Evolutionary conservation across 495 filamentous ascomycete species (phyloP).

Genomic region (Aspergillus conjunctus): DNA sequence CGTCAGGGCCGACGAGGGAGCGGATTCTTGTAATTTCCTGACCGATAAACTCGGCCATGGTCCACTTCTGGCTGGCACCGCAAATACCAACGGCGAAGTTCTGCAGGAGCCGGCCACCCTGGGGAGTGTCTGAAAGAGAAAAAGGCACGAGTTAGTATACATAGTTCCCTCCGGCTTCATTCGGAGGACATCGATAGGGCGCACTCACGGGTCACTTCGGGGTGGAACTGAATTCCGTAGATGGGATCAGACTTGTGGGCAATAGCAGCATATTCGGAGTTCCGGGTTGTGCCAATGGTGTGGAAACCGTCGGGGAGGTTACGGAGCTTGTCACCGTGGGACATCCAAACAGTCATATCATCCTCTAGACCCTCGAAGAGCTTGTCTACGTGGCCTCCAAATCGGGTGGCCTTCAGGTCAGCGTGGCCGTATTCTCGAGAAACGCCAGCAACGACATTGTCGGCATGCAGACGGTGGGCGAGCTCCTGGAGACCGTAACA

Average conservation of each 20-base stretch:
- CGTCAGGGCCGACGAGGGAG: slow-evolving; percentile 72
- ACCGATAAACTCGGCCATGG: slow-evolving; percentile 77
- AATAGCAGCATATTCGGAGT: slow-evolving; percentile 80
- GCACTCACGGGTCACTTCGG: slow-evolving; percentile 63
- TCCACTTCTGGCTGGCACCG: slow-evolving; percentile 72
- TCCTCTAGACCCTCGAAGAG: slow-evolving; percentile 73
- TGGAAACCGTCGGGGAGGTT: slow-evolving; percentile 70
- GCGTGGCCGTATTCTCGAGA: slow-evolving; percentile 75
- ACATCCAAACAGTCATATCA: slow-evolving; percentile 78
- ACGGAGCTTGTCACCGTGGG: slow-evolving; percentile 80
- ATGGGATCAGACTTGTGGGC: slow-evolving; percentile 68
- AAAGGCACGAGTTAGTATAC: slow-evolving; percentile 5
- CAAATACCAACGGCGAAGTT: slow-evolving; percentile 88
- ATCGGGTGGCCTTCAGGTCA: slow-evolving; percentile 51
- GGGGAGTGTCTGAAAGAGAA: slow-evolving; percentile 48
- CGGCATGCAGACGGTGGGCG: slow-evolving; percentile 68
- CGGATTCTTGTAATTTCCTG: slow-evolving; percentile 78
- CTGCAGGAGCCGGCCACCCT: slow-evolving; percentile 52
- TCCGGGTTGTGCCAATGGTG: slow-evolving; percentile 70
- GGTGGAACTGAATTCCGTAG: slow-evolving; percentile 79
- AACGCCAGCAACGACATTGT: slow-evolving; percentile 72
- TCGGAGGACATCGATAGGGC: not conserved
- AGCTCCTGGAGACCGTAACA: slow-evolving; percentile 84
- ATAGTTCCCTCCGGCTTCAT: not conserved
- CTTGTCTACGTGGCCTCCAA: slow-evolving; percentile 62